These are phyloP conservation scores for Tetracentron sinense DNA, from an alignment of 164 flowering plant genomes.

Conservation along the genomic window DNA sequence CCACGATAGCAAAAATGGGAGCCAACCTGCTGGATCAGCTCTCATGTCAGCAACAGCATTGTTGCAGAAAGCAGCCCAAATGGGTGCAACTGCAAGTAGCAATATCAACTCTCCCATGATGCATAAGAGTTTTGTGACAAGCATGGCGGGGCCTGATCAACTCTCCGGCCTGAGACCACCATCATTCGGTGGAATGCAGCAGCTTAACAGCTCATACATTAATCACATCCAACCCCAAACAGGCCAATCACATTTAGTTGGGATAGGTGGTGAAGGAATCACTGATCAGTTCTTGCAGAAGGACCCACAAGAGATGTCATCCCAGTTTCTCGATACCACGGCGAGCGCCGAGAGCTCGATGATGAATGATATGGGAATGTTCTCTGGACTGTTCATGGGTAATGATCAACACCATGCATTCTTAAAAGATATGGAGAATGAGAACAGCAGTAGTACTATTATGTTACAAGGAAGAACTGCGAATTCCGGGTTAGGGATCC, in stretches of 20 bases:
- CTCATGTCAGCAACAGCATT: slow-evolving; percentile 52
- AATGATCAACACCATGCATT: slow-evolving; percentile 25
- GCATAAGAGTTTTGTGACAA: slow-evolving; percentile 19
- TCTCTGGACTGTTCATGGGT: slow-evolving; percentile 27
- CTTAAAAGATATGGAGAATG: slow-evolving; percentile 25
- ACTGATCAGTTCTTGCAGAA: slow-evolving; percentile 24
- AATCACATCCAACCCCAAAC: slow-evolving; percentile 21
- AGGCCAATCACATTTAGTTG: slow-evolving; percentile 23
- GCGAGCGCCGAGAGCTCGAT: slow-evolving; percentile 4
- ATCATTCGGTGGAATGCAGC: slow-evolving; percentile 17
- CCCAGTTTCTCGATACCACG: slow-evolving; percentile 21
- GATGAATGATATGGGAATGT: slow-evolving; percentile 31
- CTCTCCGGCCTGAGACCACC: slow-evolving; percentile 25
- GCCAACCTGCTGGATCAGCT: slow-evolving; percentile 14
- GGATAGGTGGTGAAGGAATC: slow-evolving; percentile 12
- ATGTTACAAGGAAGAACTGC: slow-evolving; percentile 11
- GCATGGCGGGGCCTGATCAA: slow-evolving; percentile 39
- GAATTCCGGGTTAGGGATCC: slow-evolving; percentile 6
- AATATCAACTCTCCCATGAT: slow-evolving; percentile 22
- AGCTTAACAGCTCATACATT: slow-evolving; percentile 7
- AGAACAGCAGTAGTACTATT: slow-evolving; percentile 8
- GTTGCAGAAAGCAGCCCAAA: slow-evolving; percentile 62
- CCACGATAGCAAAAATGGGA: slow-evolving; percentile 5
- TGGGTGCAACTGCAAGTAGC: slow-evolving; percentile 48
- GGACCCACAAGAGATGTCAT: slow-evolving; percentile 11